These are phyloP conservation scores for Podila epigama DNA, from an alignment of 192 early-diverging fungal species.

Conservation along the genomic window DNA sequence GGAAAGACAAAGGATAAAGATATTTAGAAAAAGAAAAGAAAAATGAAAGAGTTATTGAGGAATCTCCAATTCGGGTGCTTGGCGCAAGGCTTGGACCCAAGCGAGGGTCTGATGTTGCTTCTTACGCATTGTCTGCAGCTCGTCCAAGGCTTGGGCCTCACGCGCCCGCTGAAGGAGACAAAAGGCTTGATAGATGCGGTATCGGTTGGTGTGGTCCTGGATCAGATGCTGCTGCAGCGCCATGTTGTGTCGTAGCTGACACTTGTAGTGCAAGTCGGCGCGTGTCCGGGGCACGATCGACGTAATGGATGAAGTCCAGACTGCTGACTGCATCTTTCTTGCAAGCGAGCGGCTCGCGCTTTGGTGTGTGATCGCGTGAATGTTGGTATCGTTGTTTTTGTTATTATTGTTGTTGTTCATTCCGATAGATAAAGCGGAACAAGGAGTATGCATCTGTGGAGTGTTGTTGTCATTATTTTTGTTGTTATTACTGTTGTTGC, in stretches of 20 bases:
- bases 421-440: background rate
- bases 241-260: conserved; percentile 29
- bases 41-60: conserved; percentile 13
- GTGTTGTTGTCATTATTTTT: background rate
- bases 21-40: conserved; percentile 2
- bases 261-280: conserved; percentile 26
- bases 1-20: background rate
- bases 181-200: conserved; percentile 38
- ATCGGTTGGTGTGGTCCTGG: conserved; percentile 34
- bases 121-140: conserved; percentile 6
- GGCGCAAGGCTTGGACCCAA: conserved; percentile 29
- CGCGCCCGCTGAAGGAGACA: conserved; percentile 37
- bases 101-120: conserved; percentile 33
- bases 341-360: too few species aligned
- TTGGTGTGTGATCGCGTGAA: background rate
- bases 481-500: background rate
- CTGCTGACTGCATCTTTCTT: conserved; percentile 7
- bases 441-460: background rate
- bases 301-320: conserved; percentile 38
- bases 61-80: conserved; percentile 28
- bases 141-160: conserved; percentile 36
- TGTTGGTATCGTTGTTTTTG: background rate
- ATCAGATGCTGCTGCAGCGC: conserved; percentile 40
- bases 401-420: background rate
- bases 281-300: conserved; percentile 14